Conservation (phyloP, 192 early-diverging fungal genomes). For the Linnemannia zychae region DNA sequence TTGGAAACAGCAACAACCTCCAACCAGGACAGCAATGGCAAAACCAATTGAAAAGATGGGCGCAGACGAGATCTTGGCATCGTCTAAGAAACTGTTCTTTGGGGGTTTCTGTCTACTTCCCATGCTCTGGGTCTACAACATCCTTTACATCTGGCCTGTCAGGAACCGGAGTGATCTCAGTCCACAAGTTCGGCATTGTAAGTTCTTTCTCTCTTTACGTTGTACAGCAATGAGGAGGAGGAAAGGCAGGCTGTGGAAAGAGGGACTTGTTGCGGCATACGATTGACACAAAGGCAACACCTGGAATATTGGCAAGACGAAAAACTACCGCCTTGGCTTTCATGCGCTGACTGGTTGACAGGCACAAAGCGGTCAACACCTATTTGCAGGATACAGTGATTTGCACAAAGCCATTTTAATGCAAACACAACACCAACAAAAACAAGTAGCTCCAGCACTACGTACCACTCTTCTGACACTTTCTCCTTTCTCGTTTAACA, state of each 20-base stretch:
- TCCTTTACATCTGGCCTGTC: slow-evolving; percentile 74
- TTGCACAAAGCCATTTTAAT: no score
- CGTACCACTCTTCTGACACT: no score
- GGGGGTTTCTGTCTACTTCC: slow-evolving; percentile 69
- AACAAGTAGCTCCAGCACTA: no score
- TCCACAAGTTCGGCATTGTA: slow-evolving; percentile 68
- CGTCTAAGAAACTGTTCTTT: slow-evolving; percentile 73
- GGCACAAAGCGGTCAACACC: no score
- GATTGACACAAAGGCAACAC: neutral
- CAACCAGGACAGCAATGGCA: slow-evolving; percentile 27
- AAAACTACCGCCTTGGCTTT: no score
- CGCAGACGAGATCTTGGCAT: slow-evolving; percentile 66
- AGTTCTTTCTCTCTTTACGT: slow-evolving; percentile 16
- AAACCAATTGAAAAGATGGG: slow-evolving; percentile 62
- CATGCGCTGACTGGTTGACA: no score
- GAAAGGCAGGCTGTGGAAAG: neutral
- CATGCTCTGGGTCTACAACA: slow-evolving; percentile 80
- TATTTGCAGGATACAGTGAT: no score
- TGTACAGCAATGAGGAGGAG: neutral
- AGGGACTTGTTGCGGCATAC: neutral
- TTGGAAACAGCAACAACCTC: neutral
- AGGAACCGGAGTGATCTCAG: slow-evolving; percentile 64
- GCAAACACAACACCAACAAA: no score
- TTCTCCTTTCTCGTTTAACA: neutral
- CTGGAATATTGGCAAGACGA: no score